Percentiles rank a stretch among this genome's conserved stretches.
Conservation (phyloP, 495 filamentous ascomycete species). For the Chaetomium cochliodes region DNA sequence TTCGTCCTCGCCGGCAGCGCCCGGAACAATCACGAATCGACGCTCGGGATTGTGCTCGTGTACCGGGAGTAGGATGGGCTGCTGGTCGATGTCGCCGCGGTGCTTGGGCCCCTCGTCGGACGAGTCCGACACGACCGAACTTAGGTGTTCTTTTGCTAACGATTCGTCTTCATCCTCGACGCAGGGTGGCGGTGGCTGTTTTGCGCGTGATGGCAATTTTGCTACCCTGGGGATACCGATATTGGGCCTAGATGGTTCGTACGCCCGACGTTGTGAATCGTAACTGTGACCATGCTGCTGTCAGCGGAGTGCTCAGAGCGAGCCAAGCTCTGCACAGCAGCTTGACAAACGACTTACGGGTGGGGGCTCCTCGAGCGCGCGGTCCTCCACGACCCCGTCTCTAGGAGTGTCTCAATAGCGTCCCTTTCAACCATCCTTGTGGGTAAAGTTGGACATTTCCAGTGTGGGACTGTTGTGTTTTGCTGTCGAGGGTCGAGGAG, state of each 20-base stretch:
- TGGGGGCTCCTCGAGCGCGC: slow-evolving; percentile 44
- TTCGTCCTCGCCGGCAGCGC: slow-evolving; percentile 27
- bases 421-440: slow-evolving; percentile 40
- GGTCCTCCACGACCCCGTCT: slow-evolving; percentile 45
- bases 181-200: slow-evolving; percentile 40
- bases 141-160: slow-evolving; percentile 44
- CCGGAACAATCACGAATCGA: slow-evolving; percentile 46
- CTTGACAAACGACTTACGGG: slow-evolving; percentile 35
- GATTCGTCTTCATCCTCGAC: slow-evolving; percentile 50
- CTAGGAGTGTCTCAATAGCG: slow-evolving; percentile 40
- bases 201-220: slow-evolving; percentile 7
- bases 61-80: slow-evolving; percentile 42
- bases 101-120: slow-evolving; percentile 43
- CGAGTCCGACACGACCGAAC: slow-evolving; percentile 29
- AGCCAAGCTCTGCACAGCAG: background rate
- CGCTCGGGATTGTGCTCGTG: slow-evolving; percentile 50
- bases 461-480: background rate
- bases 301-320: slow-evolving; percentile 7
- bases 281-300: slow-evolving; percentile 3
- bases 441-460: background rate
- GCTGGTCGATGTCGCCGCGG: slow-evolving; percentile 46
- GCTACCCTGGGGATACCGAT: slow-evolving; percentile 20
- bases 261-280: slow-evolving; percentile 19
- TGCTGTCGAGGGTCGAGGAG: background rate
- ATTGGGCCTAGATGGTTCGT: slow-evolving; percentile 19